Base-by-base conservation (phyloP, 2,329 filamentous ascomycete genomes). In the Amphichorda felina region DNA sequence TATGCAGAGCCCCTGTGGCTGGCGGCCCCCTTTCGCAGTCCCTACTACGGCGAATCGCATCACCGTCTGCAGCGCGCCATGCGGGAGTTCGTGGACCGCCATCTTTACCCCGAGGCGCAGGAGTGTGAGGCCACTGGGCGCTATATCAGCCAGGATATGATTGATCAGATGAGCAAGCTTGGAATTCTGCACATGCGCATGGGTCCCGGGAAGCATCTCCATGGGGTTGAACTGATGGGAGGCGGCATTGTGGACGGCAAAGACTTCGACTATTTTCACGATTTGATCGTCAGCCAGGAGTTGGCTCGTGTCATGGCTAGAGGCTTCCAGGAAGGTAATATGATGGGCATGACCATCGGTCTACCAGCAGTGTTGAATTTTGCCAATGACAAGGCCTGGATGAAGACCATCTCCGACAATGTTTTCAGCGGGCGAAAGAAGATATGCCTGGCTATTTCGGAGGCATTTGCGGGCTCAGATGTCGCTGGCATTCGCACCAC, bases 1-100 rank as follows among this genome's bases (percentile, higher is more conserved):
- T 94, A 94, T 50, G 84, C 78, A 18, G 87, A 94, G 56, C 83
- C 85, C 3, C 62, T 87, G 36, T 94, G 87, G 87, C 64, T 94
- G 44, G 72, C 75, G 4, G 79, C 80, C 3, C 66, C 75, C 37
- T 91, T 86, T 67, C 79, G 80, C 55, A 79, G 68, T 41, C 84
- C 84, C 3, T 93, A 89, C 62, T 93, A 79, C 66, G 81, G 72
- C 33, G 82, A 86, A 22, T 80, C 72, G 43, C 85, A 93, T 52
- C 66, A 70, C 32, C 63, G 63, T 29, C 57, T 93, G 44, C 80
- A 79, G 55, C 71, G 69, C 49, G 82, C 79, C 30, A 64, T 85
- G 49, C 70, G 85, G 45, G 61, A 75, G 49, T 93, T 91, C 56
- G 76, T 75, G 30, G 83, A 91, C 47, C 61, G 60, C 38, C 66